Evolutionary conservation across 2,329 filamentous ascomycete species (phyloP).

Genomic region (Epichloe hybrida): DNA sequence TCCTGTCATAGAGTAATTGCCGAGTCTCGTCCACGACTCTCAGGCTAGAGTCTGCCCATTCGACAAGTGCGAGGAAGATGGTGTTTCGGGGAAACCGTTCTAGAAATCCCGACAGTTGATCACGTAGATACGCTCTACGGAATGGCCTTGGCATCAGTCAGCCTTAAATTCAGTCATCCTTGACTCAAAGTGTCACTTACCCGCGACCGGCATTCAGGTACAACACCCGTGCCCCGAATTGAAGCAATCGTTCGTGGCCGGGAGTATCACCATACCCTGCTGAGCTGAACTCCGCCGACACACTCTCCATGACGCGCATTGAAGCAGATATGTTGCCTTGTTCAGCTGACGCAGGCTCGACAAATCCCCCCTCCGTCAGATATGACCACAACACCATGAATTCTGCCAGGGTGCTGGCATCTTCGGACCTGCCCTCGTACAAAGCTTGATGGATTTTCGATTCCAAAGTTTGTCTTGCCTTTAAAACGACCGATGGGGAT

Average conservation of each 20-base stretch:
- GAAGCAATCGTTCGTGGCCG: conserved; percentile 51
- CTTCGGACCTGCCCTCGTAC: conserved; percentile 30
- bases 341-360: conserved; percentile 28
- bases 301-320: conserved; percentile 26
- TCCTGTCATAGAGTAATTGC: conserved; percentile 43
- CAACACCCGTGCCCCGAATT: conserved; percentile 53
- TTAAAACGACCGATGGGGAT: conserved; percentile 33
- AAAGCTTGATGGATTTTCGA: conserved; percentile 42
- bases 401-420: conserved; percentile 44
- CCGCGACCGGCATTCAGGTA: conserved; percentile 49
- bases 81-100: conserved; percentile 37
- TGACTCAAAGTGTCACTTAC: conserved; percentile 19
- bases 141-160: conserved; percentile 36
- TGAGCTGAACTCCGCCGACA: conserved; percentile 29
- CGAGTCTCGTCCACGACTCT: conserved; percentile 20
- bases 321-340: conserved; percentile 46
- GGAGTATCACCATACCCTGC: conserved; percentile 20
- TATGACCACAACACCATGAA: conserved; percentile 55
- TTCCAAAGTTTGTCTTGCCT: conserved; percentile 36
- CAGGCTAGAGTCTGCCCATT: too few relatives aligned
- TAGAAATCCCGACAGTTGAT: conserved; percentile 47
- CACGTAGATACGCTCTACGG: conserved; percentile 51
- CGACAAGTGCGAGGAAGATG: too few relatives aligned
- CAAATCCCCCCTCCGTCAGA: conserved; percentile 29
- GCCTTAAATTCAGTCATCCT: not conserved